Conservation (phyloP, 257 asterid species). For the Solanum chaucha region DNA sequence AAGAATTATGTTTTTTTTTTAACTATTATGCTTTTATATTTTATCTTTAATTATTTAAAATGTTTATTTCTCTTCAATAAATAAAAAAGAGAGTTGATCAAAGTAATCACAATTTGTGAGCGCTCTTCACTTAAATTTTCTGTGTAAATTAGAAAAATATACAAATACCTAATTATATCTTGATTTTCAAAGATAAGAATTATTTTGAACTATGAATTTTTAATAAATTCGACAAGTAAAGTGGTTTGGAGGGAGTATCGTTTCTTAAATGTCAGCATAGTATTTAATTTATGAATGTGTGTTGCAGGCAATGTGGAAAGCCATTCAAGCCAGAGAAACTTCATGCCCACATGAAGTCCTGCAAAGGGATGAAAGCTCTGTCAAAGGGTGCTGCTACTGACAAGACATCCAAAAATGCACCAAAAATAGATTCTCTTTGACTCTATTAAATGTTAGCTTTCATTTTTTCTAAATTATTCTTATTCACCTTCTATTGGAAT, state of each 20-base stretch:
- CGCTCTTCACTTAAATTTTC: not conserved
- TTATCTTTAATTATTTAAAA: not conserved
- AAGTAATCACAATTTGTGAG: not conserved
- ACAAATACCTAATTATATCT: not conserved
- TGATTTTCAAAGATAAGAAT: not conserved
- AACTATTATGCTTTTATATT: not conserved
- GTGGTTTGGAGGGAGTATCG: not conserved
- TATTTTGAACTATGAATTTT: not conserved
- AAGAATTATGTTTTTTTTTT: not conserved
- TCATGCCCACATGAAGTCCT: slow-evolving; percentile 71
- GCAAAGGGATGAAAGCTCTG: slow-evolving; percentile 60
- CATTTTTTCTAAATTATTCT: not conserved
- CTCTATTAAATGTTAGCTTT: slow-evolving; percentile 12
- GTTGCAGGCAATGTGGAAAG: slow-evolving; percentile 71
- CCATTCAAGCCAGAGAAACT: slow-evolving; percentile 81
- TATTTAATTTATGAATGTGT: not conserved
- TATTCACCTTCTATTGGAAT: not conserved
- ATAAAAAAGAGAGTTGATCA: not conserved
- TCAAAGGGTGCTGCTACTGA: slow-evolving; percentile 23
- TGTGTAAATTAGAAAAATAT: not conserved
- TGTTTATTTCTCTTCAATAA: not conserved
- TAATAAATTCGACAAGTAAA: not conserved
- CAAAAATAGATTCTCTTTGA: slow-evolving; percentile 12
- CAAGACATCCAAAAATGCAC: slow-evolving; percentile 15
- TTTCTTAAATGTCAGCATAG: not conserved